A percentile compares a stretch with the other conserved stretches of the same genome.
Conservation (phyloP, 2,329 filamentous ascomycete genomes). For the Aspergillus unguis region DNA sequence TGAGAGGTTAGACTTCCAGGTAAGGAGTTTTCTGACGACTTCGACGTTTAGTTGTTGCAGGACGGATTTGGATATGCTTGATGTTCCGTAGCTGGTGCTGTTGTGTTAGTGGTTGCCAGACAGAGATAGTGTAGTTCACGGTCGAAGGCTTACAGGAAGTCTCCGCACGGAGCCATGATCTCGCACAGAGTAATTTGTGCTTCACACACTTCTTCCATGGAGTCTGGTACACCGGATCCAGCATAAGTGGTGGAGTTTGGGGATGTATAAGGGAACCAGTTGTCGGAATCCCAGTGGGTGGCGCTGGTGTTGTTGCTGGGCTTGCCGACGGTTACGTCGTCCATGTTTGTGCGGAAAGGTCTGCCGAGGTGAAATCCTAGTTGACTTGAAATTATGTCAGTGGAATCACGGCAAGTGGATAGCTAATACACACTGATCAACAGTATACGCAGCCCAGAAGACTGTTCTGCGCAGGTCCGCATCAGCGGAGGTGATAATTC, state of each 20-base stretch:
- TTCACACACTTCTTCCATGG: constrained; percentile 9
- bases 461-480: constrained; percentile 30
- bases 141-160: constrained; percentile 24
- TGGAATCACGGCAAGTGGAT: not conserved
- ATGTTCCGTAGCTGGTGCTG: constrained; percentile 13
- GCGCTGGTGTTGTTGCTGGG: not conserved
- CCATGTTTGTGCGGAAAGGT: constrained; percentile 2
- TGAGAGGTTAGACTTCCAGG: constrained; percentile 17
- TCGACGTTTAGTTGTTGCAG: constrained; percentile 12
- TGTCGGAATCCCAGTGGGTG: not conserved
- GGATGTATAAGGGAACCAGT: not conserved
- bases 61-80: constrained; percentile 13
- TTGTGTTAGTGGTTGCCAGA: not conserved
- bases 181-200: constrained; percentile 29
- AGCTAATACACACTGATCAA: not conserved
- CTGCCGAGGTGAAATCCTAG: constrained; percentile 1
- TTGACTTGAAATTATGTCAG: not conserved
- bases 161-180: constrained; percentile 28
- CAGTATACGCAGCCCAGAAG: constrained; percentile 37
- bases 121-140: too few species aligned
- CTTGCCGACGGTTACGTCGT: constrained; percentile 1
- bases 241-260: not conserved
- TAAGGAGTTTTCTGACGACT: constrained; percentile 8
- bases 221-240: not conserved
- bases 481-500: constrained; percentile 14